Evolutionary conservation across 2,329 filamentous ascomycete genomes (phyloP), one percentile per base, ranked within the genome.

Genomic region (Phaeosphaeriaceae sp.): DNA sequence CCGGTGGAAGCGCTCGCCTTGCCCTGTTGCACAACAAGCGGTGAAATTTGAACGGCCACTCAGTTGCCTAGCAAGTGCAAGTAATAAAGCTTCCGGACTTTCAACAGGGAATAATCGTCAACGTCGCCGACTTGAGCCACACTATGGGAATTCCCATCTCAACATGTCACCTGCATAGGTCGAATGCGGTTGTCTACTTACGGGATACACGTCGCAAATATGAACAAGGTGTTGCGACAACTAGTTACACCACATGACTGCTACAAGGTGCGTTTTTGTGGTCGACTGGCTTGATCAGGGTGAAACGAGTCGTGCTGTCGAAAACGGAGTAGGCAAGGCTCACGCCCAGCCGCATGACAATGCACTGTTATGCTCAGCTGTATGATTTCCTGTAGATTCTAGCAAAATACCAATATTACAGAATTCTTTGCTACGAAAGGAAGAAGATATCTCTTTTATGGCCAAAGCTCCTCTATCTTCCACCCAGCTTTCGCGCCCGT

Each of bases 401-500:
- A n/a, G n/a, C n/a, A n/a, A n/a, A n/a, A n/a, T n/a, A n/a, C n/a
- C n/a, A n/a, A n/a, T n/a, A n/a, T n/a, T 26, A 6, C 23, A 26
- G 6, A 11, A 26, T 8, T 26, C 23, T 26, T 26, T 26, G 23
- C 23, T 26, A 26, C 23, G 11, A 7, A 26, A 26, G 2, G 23
- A 8, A 8, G 23, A 26, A 26, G 23, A 26, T 26, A 11, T 33
- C 12, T 13, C 38, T n/a, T n/a, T n/a, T 55, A 74, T n/a, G 72
- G 72, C 72, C 72, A 74, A n/a, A 73, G 56, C 56, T 74, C 72
- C 50, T 74, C 66, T 20, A 63, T 73, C 48, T 55, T 82, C 91
- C 90, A 95, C 37, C 79, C 72, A 26, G 74, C 76, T 42, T 70
- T 69, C 16, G 64, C 61, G 4, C 42, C 48, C 8, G 60, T 69